phyloP scores from a whole-genome alignment of 768 basidiomycete species.

The Mycena vitilis region DNA sequence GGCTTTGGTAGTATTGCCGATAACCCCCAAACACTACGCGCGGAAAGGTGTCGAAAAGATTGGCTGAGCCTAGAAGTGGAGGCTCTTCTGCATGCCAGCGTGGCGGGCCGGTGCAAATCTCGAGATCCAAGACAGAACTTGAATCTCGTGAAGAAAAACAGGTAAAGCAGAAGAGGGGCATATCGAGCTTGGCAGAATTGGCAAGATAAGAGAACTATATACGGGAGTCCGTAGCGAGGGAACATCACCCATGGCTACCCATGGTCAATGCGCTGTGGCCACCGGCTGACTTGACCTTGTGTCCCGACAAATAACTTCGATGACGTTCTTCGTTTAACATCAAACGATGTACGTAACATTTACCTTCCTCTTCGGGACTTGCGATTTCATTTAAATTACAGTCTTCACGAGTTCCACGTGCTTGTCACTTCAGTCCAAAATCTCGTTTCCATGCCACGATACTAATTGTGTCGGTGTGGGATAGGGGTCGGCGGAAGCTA shows the following conservation, averaged over 20 bases:
- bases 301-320: no score
- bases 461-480: no score
- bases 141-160: slow-evolving; percentile 3
- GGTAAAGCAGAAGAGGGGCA: slow-evolving; percentile 22
- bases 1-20: slow-evolving; percentile 29
- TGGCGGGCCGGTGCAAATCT: not conserved
- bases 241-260: not conserved
- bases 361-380: no score
- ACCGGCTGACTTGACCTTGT: slow-evolving; percentile 10
- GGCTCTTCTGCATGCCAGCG: slow-evolving; percentile 19
- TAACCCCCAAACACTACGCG: slow-evolving; percentile 32
- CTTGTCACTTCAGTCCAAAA: no score
- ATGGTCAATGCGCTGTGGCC: not conserved
- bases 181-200: not conserved
- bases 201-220: slow-evolving; percentile 26
- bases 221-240: slow-evolving; percentile 10
- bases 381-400: no score
- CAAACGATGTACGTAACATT: no score
- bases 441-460: no score
- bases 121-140: slow-evolving; percentile 13
- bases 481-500: no score
- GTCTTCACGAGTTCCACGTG: no score
- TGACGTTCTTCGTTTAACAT: no score
- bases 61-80: slow-evolving; percentile 23
- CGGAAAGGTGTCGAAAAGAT: slow-evolving; percentile 34